Evolutionary conservation across 2,329 filamentous ascomycete genomes (phyloP).

Genomic region (Didymella exigua): DNA sequence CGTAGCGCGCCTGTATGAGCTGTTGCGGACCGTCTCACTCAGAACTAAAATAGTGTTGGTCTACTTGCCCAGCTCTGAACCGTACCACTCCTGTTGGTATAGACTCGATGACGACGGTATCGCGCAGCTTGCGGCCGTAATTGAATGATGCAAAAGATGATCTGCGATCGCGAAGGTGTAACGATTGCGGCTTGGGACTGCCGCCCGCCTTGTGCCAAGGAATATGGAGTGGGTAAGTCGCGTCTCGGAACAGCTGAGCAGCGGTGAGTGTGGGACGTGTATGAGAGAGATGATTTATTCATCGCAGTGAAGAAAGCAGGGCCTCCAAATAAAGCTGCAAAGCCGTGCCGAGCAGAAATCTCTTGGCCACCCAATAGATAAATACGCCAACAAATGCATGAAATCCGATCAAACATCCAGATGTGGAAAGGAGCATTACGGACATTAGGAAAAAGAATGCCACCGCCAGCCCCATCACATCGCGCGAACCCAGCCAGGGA

Average conservation of each 20-base stretch:
- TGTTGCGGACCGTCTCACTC: conserved; percentile 58
- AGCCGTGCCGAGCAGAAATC: neutral
- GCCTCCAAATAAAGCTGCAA: neutral
- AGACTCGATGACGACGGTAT: conserved; percentile 60
- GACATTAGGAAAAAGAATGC: conserved; percentile 7
- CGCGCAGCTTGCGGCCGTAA: conserved; percentile 52
- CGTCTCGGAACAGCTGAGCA: no score
- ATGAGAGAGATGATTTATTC: neutral
- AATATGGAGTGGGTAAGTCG: neutral
- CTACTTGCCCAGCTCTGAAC: conserved; percentile 57
- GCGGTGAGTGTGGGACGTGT: no score
- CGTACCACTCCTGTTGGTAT: conserved; percentile 60
- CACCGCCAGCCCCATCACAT: neutral
- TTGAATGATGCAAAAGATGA: neutral
- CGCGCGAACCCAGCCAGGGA: neutral
- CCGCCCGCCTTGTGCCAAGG: neutral
- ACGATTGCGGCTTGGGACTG: neutral
- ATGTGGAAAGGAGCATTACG: conserved; percentile 4
- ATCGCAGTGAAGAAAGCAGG: neutral
- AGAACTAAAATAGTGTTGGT: conserved; percentile 56
- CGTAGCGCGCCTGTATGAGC: conserved; percentile 36
- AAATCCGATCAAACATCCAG: conserved; percentile 11
- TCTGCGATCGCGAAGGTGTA: neutral
- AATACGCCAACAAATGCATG: conserved; percentile 15
- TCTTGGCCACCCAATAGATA: neutral